Conservation (phyloP, 2,329 filamentous ascomycete species). For the Cryphonectria naterciae region DNA sequence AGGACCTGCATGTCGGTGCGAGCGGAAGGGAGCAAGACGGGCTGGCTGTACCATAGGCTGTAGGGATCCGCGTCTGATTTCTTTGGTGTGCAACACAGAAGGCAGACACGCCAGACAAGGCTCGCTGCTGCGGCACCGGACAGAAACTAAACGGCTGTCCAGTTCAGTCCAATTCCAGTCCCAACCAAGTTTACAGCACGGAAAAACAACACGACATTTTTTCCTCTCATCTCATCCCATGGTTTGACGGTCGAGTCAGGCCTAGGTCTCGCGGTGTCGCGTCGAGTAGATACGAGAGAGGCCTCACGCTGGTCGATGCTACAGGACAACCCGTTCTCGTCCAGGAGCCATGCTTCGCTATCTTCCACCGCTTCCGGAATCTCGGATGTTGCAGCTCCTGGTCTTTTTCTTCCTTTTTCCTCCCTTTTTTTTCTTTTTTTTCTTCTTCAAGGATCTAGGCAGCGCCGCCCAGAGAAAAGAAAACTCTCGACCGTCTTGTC, state of each 20-base stretch:
- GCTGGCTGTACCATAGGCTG: not conserved
- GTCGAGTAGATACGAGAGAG: not conserved
- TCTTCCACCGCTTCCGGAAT: not conserved
- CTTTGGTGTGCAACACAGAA: not conserved
- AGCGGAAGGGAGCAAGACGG: not conserved
- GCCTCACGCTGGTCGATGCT: not conserved
- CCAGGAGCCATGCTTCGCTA: not conserved
- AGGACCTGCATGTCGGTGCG: not conserved
- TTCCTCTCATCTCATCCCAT: not conserved
- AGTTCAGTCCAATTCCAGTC: not conserved
- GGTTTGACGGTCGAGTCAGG: not conserved
- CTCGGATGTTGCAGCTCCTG: not conserved
- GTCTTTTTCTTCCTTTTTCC: not conserved
- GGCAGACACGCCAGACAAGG: not conserved
- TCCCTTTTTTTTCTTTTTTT: not conserved
- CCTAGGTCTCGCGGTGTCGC: not conserved
- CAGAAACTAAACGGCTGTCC: not conserved
- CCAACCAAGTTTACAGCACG: not conserved
- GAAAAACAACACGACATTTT: not conserved
- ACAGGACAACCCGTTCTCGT: not conserved
- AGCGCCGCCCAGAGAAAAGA: not conserved
- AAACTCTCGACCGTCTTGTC: not conserved
- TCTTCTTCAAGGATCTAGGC: not conserved
- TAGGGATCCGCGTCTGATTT: conserved; percentile 1
- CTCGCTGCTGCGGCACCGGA: not conserved